Evolutionary conservation across 345 rosid species (phyloP), one percentile per base, ranked within the genome.

Genomic region (Rhodamnia argentea): DNA sequence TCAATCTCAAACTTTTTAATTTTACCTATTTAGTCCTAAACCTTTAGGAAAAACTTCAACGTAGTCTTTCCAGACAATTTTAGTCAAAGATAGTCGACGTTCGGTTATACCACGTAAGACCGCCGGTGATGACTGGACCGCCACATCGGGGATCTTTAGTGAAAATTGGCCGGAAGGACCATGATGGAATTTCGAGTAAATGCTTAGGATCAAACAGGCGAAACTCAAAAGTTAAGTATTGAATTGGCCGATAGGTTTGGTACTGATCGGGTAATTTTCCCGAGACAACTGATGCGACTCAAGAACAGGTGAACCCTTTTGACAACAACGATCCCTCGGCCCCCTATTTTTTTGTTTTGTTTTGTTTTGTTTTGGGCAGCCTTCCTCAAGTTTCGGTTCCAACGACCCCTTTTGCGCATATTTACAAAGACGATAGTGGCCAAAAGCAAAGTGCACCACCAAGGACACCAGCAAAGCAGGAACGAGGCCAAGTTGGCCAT

Each of bases 121-220:
- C 2, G 20, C 20, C 20, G 2, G 20, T 15, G 20, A 52, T 52
- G 55, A 52, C 7, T 52, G 5, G 14, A 15, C 7, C 55, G 18
- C 2, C 6, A 52, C 55, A 7, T 5, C 6, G 6, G 55, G 2
- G 55, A 52, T 15, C 14, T 52, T 18, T 20, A 7, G 55, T 0
- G 5, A 52, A 52, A 52, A 52, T 13, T 52, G 18, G 2, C 16
- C 54, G 54, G 20, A 52, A 52, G 6, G 20, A 52, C 6, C 14
- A 16, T 16, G 16, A 6, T 53, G 70, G 20, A 27, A 27, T 27
- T 60, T 13, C 2, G 2, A 10, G 27, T 7, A 14, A 6, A 60
- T 27, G 0, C 14, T 14, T 27, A 13, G 13, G 16, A 2, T 6
- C 6, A n/a, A 59, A 59, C 13, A 3, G 16, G 18, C 0, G n/a